Base-by-base conservation (phyloP, 192 early-diverging fungal species). In the Umbelopsis vinacea region DNA sequence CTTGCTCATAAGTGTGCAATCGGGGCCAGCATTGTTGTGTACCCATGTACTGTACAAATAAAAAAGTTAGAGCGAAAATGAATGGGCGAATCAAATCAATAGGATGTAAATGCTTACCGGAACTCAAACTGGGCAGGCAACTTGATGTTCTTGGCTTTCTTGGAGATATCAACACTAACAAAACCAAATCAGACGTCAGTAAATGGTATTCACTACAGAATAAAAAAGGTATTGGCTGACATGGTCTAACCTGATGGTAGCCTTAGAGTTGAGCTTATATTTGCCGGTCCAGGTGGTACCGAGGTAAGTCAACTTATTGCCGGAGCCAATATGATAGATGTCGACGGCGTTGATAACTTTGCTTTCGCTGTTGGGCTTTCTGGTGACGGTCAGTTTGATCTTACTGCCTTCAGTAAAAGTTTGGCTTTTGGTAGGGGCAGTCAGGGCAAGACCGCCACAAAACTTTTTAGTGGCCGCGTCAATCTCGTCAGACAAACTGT, bases 1-100 rank as follows among this genome's bases (percentile, higher is more conserved):
- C 72, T 78, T 78, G 72, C 69, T 71, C 77, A 78, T 78, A 29
- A 74, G 67, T 15, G 72, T 74, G 70, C 77, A 78, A 37, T 78
- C 77, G 40, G 77, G 77, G 43, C 77, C 77, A 37, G 26, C 33
- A 29, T 12, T 29, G 33, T 63, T 63, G 33, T 63, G 57, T 63
- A 63, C 57, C 57, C 57, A 63, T 12, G 57, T 63, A 63, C 57
- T 63, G 33, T 63, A 63, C 40, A 43, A 43, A 43, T 12, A 37
- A 63, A 26, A 22, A 57, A 63, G 37, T 37, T 19, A 63, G 35
- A 29, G 29, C 29, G 29, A 37, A 37, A 63, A 14, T 19, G 38
- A 29, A 37, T 29, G 6, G 17, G 14, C 17, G 10, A 19, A 29
- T 29, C 29, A 6, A 38, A 35, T 38, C 14, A 29, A 50, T 29